These are phyloP conservation scores for Teunomyces stri DNA, from an alignment of 805 yeast species.

Conservation along the genomic window DNA sequence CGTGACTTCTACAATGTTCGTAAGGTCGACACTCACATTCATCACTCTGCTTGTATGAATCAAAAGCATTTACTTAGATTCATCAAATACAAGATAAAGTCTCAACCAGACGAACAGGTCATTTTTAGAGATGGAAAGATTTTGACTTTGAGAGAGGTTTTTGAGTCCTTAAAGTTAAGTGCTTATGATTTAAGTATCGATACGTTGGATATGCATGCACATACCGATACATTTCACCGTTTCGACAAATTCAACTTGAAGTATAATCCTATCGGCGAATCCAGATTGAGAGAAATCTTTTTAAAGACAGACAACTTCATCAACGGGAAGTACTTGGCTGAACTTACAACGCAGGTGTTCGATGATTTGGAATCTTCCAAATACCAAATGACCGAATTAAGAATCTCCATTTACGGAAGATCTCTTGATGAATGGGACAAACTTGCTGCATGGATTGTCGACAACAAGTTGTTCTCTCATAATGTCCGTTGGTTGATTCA, in stretches of 20 bases:
- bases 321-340: slow-evolving; percentile 86
- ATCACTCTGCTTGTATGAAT: slow-evolving; percentile 98
- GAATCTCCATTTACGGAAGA: slow-evolving; percentile 94
- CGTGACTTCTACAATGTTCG: slow-evolving; percentile 96
- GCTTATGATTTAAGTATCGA: slow-evolving; percentile 96
- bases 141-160: slow-evolving; percentile 83
- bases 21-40: slow-evolving; percentile 97
- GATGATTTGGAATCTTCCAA: slow-evolving; percentile 93
- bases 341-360: slow-evolving; percentile 88
- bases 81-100: slow-evolving; percentile 91
- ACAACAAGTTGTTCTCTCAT: slow-evolving; percentile 85
- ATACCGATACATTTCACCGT: slow-evolving; percentile 95
- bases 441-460: slow-evolving; percentile 91
- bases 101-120: slow-evolving; percentile 82
- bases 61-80: slow-evolving; percentile 94
- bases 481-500: slow-evolving; percentile 97
- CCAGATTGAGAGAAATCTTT: slow-evolving; percentile 93
- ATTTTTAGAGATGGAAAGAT: slow-evolving; percentile 90
- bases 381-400: slow-evolving; percentile 95
- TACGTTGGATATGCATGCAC: slow-evolving; percentile 99
- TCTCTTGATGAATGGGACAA: slow-evolving; percentile 91
- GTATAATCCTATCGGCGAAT: slow-evolving; percentile 97
- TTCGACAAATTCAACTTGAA: slow-evolving; percentile 96
- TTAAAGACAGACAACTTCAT: slow-evolving; percentile 93
- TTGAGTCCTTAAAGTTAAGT: slow-evolving; percentile 82